A percentile compares a stretch with the other conserved stretches of the same genome.
phyloP scores from a whole-genome alignment of 1,284 basidiomycete genomes.

The Malassezia sympodialis region DNA sequence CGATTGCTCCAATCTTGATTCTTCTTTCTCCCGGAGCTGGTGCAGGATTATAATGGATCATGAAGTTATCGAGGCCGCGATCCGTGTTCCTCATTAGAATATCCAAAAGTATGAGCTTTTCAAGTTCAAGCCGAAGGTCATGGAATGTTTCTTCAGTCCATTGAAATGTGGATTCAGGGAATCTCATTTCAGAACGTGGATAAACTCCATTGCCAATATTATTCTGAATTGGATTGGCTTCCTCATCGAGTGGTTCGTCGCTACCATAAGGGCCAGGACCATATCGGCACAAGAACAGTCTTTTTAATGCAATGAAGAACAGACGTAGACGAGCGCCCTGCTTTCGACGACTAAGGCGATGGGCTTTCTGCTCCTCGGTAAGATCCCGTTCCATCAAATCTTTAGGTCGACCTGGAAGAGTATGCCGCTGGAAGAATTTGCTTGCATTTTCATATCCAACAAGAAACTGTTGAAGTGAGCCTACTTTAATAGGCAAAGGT shows the following conservation, averaged over 20 bases:
- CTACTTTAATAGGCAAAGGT: constrained; percentile 53
- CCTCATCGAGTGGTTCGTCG: constrained; percentile 21
- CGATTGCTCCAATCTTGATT: constrained; percentile 68
- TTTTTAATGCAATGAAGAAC: constrained; percentile 34
- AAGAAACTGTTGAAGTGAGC: constrained; percentile 78
- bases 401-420: constrained; percentile 74
- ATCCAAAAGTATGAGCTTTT: constrained; percentile 61
- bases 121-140: constrained; percentile 67
- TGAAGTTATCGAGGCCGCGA: constrained; percentile 50
- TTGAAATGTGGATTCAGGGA: constrained; percentile 58
- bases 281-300: constrained; percentile 54
- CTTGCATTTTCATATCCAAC: constrained; percentile 77
- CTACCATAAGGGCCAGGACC: constrained; percentile 60
- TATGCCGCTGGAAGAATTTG: constrained; percentile 71
- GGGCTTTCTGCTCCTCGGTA: constrained; percentile 61
- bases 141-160: constrained; percentile 70
- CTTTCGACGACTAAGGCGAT: constrained; percentile 35
- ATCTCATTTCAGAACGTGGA: constrained; percentile 52
- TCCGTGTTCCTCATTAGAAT: constrained; percentile 76
- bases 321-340: constrained; percentile 31
- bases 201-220: constrained; percentile 23
- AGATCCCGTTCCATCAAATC: constrained; percentile 54
- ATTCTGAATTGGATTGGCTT: constrained; percentile 51
- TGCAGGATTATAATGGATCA: constrained; percentile 34
- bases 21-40: not conserved